Evolutionary conservation across 345 rosid genomes (phyloP).

Genomic region (Salix brachista): DNA sequence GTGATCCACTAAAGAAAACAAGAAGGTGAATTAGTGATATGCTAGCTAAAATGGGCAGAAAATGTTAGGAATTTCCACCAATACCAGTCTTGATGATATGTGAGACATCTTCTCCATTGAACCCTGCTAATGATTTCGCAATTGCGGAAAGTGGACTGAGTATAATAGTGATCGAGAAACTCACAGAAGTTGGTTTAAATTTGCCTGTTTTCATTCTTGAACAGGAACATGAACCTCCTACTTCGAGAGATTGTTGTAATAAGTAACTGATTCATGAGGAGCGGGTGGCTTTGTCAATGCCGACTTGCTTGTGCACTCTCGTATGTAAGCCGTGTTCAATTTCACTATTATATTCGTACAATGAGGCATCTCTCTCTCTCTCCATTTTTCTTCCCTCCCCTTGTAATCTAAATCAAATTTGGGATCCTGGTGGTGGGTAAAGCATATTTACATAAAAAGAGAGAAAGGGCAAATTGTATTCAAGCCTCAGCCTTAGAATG

Average conservation of each 20-base stretch:
- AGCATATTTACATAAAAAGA: too few relatives aligned
- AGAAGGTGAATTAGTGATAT: background rate
- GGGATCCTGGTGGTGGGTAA: too few relatives aligned
- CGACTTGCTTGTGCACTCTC: background rate
- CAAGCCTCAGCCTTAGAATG: too few relatives aligned
- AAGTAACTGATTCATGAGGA: background rate
- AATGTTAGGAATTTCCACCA: background rate
- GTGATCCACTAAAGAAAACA: background rate
- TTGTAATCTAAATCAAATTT: too few relatives aligned
- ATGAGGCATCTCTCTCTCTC: too few relatives aligned
- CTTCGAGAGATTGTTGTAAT: background rate
- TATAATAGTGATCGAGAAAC: background rate
- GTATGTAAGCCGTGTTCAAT: background rate
- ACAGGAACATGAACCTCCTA: conserved; percentile 10
- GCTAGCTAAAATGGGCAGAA: background rate
- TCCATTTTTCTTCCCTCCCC: too few relatives aligned
- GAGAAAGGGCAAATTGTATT: too few relatives aligned
- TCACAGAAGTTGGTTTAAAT: background rate
- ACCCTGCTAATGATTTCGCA: background rate
- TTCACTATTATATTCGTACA: too few relatives aligned
- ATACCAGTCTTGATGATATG: background rate
- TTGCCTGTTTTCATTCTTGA: background rate
- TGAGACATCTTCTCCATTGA: background rate
- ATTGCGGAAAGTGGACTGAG: background rate
- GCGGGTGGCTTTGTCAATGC: background rate